Base-by-base conservation (phyloP, 192 early-diverging fungal species). In the Coemansia furcata region DNA sequence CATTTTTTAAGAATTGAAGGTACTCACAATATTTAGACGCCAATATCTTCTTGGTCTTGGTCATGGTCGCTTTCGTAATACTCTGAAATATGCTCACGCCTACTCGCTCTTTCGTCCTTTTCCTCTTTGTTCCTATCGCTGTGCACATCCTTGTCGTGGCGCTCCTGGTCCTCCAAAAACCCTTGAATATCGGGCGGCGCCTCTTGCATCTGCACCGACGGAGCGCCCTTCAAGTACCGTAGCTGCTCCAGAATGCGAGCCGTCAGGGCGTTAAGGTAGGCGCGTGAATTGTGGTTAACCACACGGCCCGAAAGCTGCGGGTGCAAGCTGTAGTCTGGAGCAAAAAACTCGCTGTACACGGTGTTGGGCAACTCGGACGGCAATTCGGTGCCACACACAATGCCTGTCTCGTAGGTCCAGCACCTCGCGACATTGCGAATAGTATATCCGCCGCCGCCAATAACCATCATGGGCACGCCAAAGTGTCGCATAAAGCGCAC, bases 381-480 rank as follows among this genome's bases (percentile, higher is more conserved):
- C 10, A 98, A 82, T 14, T 92, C 89, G 3, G 87, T 76, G 67
- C 92, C 92, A 12, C 95, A 86, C 3, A 94, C 87, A 7, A 96
- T 85, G 7, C 90, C 90, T 5, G 96, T 98, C 75, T 98, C 96
- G 72, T 94, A 95, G 0, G 94, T 91, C 97, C 97, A 99, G 29
- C 94, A 92, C 35, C 96, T 78, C 10, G 94, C 90, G 2, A 99
- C 97, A 69, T 99, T 99, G n/a, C 94, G 86, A 67, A 97, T 94
- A 0, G 96, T 99, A 68, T 99, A 99, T 11, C 97, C 97, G 43
- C 97, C 97, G 6, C 97, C 97, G 46, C 97, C 97, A 26, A 99
- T 84, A 23, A 98, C 87, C 65, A 99, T 66, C 63, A 95, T 86
- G 6, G 97, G 97, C 19, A 99, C 81, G 68, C 94, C 90, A 65